Percentiles rank a stretch among this genome's conserved stretches.
Evolutionary conservation across 257 asterid genomes (phyloP).

Genomic region (Prunella vulgaris): DNA sequence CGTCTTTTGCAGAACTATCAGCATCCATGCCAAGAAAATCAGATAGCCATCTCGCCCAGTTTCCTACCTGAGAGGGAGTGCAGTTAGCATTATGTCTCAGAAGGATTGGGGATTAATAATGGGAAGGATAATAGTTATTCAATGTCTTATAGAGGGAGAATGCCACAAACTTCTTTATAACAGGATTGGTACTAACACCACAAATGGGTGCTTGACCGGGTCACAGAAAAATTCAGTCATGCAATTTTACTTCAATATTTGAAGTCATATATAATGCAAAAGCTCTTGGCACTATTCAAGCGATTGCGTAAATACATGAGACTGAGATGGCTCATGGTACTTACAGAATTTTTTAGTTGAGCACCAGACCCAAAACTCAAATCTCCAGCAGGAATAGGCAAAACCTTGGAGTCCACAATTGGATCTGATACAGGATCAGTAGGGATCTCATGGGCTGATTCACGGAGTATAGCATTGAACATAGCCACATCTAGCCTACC

Average conservation of each 20-base stretch:
- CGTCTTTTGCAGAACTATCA: conserved; percentile 31
- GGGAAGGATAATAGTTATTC: background rate
- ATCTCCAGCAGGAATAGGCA: conserved; percentile 98
- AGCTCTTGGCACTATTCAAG: background rate
- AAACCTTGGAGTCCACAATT: conserved; percentile 83
- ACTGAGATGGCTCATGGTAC: conserved; percentile 19
- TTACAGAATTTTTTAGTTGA: conserved; percentile 84
- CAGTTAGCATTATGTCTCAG: conserved; percentile 12
- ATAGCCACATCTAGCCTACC: conserved; percentile 91
- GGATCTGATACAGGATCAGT: conserved; percentile 99
- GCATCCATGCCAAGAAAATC: conserved; percentile 52
- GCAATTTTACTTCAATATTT: background rate
- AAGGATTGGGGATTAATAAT: background rate
- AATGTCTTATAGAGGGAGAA: background rate
- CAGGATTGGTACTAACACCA: background rate
- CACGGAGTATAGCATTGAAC: conserved; percentile 97
- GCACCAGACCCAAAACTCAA: conserved; percentile 98
- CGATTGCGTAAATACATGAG: background rate
- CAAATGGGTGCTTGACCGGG: background rate
- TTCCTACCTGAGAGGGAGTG: conserved; percentile 60
- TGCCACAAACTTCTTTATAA: background rate
- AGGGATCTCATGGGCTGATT: conserved; percentile 94
- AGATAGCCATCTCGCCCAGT: conserved; percentile 77
- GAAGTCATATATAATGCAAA: background rate
- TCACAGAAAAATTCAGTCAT: background rate